These are phyloP conservation scores for Tillandsia leiboldiana DNA, from an alignment of 176 grass and related monocot species.

Conservation along the genomic window DNA sequence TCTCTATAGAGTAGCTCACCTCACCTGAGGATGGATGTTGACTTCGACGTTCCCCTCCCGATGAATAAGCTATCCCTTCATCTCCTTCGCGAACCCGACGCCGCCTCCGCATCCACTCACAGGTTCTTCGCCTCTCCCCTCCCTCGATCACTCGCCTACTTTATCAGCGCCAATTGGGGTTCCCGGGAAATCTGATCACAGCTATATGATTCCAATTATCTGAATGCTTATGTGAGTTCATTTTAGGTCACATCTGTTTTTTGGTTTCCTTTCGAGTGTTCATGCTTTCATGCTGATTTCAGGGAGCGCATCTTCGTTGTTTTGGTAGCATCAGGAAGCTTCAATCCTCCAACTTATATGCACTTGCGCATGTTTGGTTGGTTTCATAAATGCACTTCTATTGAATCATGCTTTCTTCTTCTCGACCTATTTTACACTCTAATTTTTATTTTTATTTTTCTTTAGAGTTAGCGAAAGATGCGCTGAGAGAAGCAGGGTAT, in stretches of 20 bases:
- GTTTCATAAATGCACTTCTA: neutral
- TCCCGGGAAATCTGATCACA: neutral
- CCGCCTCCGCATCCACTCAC: constrained; percentile 1
- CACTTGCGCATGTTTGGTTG: constrained; percentile 87
- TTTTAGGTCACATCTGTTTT: neutral
- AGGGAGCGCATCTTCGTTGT: constrained; percentile 22
- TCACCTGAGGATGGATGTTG: neutral
- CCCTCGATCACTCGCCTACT: neutral
- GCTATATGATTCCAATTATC: neutral
- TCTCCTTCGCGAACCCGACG: neutral
- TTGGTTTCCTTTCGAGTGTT: constrained; percentile 11
- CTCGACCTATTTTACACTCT: neutral
- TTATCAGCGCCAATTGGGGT: too few relatives aligned
- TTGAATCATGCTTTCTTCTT: neutral
- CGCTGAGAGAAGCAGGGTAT: constrained; percentile 46
- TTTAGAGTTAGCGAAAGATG: constrained; percentile 76
- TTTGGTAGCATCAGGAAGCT: constrained; percentile 69
- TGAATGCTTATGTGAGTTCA: too few relatives aligned
- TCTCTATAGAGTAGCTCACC: too few relatives aligned
- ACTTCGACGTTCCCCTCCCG: constrained; percentile 19
- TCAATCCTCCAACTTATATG: constrained; percentile 94
- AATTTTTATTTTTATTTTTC: neutral
- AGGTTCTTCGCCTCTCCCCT: neutral
- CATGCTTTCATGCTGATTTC: constrained; percentile 10
- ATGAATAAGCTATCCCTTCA: constrained; percentile 31